A percentile compares a stretch with the other conserved stretches of the same genome.
phyloP scores from a whole-genome alignment of 225 moss, liverwort and hornwort species.

The Anthoceros angustus region DNA sequence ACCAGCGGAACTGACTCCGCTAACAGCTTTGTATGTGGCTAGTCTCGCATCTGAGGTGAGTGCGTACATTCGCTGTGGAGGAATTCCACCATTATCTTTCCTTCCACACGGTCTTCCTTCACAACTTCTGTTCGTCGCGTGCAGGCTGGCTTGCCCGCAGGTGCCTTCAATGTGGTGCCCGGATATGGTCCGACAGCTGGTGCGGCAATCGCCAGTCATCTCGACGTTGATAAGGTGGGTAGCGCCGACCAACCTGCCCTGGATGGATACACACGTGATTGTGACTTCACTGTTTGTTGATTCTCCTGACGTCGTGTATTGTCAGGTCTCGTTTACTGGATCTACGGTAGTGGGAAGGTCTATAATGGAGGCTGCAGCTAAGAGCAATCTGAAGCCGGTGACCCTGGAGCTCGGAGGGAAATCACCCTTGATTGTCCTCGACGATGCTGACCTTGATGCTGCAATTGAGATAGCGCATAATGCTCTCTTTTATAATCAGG shows the following conservation, averaged over 20 bases:
- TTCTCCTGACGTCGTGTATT: no score
- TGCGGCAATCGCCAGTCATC: conserved; percentile 34
- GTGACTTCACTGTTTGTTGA: no score
- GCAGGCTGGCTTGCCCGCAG: conserved; percentile 46
- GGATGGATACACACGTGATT: no score
- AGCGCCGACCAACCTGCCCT: no score
- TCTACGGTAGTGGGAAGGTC: conserved; percentile 34
- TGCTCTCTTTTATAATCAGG: conserved; percentile 41
- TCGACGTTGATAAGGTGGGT: conserved; percentile 40
- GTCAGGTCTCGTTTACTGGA: conserved; percentile 45
- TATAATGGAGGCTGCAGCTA: conserved; percentile 44
- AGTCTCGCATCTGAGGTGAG: conserved; percentile 45
- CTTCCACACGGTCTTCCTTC: no score
- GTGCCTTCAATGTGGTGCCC: conserved; percentile 41
- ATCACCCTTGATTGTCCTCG: conserved; percentile 39
- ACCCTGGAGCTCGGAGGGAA: conserved; percentile 50
- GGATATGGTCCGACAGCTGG: conserved; percentile 28
- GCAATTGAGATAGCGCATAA: conserved; percentile 43
- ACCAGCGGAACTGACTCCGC: conserved; percentile 45
- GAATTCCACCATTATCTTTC: not conserved
- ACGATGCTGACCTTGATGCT: conserved; percentile 35
- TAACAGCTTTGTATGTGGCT: conserved; percentile 34
- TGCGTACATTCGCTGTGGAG: not conserved
- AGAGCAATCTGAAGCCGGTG: conserved; percentile 43
- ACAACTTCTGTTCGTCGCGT: no score